Evolutionary conservation across 306 rosid genomes (phyloP).

Genomic region (Dalbergia cochinchinensis): DNA sequence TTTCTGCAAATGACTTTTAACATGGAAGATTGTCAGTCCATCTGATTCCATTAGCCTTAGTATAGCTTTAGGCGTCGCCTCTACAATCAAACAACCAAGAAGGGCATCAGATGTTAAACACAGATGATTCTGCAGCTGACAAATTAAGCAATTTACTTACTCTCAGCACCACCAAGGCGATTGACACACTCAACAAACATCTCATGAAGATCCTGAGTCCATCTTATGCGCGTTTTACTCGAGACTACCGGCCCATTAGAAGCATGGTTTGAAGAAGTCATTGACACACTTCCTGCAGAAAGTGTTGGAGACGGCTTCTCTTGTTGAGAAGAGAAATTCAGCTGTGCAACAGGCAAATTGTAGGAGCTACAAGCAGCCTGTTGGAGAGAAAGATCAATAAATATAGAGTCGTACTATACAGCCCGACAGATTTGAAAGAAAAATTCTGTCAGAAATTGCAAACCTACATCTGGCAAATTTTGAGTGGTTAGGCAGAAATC

Average conservation of each 20-base stretch:
- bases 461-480: too few species aligned
- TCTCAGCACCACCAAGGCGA: constrained; percentile 88
- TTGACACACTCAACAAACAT: constrained; percentile 83
- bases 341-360: constrained; percentile 49
- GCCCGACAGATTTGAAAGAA: too few species aligned
- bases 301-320: constrained; percentile 60
- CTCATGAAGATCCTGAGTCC: constrained; percentile 96
- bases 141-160: constrained; percentile 51
- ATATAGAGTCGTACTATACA: too few species aligned
- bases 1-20: constrained; percentile 96
- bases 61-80: constrained; percentile 92
- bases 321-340: constrained; percentile 57
- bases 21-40: constrained; percentile 86
- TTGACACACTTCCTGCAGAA: constrained; percentile 46
- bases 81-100: constrained; percentile 50
- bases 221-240: constrained; percentile 76
- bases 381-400: constrained; percentile 17
- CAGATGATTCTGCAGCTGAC: not conserved
- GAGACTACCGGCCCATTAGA: constrained; percentile 55
- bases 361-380: constrained; percentile 57
- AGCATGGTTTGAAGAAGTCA: constrained; percentile 42
- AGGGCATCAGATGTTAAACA: constrained; percentile 20
- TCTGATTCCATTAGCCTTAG: constrained; percentile 80
- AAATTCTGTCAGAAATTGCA: too few species aligned
- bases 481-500: too few species aligned